These are phyloP conservation scores for Cucurbita ficifolia DNA, from an alignment of 306 rosid genomes.

Conservation along the genomic window DNA sequence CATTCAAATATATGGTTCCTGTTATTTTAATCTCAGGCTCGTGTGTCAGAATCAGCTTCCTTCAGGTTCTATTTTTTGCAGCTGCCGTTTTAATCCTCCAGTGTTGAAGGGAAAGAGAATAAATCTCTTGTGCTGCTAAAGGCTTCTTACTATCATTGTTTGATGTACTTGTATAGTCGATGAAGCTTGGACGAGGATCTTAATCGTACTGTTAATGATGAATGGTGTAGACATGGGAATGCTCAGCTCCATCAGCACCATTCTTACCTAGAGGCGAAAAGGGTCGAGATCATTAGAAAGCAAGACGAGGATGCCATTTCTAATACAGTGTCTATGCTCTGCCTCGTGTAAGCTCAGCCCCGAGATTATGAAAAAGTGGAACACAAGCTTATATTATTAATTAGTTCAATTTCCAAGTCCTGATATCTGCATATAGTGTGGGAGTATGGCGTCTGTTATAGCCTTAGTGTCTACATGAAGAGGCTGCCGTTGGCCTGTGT, in stretches of 20 bases:
- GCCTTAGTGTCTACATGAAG: background rate
- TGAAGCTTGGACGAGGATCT: background rate
- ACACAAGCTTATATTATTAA: background rate
- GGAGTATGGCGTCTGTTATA: background rate
- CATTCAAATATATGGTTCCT: background rate
- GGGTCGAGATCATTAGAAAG: background rate
- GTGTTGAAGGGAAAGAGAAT: background rate
- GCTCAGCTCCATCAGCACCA: background rate
- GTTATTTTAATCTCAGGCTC: background rate
- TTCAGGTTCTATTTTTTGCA: background rate
- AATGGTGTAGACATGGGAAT: background rate
- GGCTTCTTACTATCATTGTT: background rate
- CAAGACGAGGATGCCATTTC: background rate
- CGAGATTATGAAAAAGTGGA: background rate
- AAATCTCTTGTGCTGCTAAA: slow-evolving; percentile 1
- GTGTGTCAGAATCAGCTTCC: background rate
- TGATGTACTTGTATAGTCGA: background rate
- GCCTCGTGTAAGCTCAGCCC: background rate
- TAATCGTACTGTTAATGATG: background rate
- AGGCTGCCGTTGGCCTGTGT: background rate
- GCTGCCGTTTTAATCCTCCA: background rate
- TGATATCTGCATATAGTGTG: background rate
- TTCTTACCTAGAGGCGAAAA: background rate
- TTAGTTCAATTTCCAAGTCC: too few species aligned
- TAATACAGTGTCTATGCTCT: background rate